Conservation (phyloP, 164 flowering plant species). For the Protea cynaroides region DNA sequence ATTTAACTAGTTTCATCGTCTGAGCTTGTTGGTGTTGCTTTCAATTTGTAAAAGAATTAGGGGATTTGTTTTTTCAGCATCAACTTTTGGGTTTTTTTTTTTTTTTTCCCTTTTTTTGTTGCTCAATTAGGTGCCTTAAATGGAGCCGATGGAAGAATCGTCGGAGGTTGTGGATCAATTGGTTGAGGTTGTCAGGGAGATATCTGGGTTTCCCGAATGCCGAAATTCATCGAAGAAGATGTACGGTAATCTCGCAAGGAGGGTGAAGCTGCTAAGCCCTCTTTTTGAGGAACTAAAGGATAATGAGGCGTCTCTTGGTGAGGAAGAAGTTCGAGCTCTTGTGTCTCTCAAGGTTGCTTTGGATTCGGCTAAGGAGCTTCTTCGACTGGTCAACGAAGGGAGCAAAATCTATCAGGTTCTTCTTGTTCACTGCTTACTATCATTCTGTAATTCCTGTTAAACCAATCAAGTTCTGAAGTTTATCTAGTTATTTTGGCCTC, state of each 20-base stretch:
- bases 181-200: slow-evolving; percentile 28
- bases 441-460: too few species aligned
- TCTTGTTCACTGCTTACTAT: neutral
- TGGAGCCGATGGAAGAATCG: neutral
- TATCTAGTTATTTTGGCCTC: too few species aligned
- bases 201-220: slow-evolving; percentile 50
- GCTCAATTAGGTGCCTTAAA: neutral
- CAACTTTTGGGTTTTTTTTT: too few species aligned
- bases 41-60: neutral
- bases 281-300: slow-evolving; percentile 61
- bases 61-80: neutral
- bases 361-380: slow-evolving; percentile 36
- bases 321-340: slow-evolving; percentile 29
- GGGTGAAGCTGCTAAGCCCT: slow-evolving; percentile 65
- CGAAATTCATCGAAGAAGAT: slow-evolving; percentile 37
- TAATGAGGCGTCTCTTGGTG: slow-evolving; percentile 18
- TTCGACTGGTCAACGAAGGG: slow-evolving; percentile 42
- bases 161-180: slow-evolving; percentile 9
- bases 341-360: slow-evolving; percentile 30
- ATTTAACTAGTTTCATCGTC: neutral
- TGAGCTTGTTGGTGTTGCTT: neutral
- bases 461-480: too few species aligned
- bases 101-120: neutral
- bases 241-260: slow-evolving; percentile 46
- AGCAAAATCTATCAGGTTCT: slow-evolving; percentile 78